phyloP scores from a whole-genome alignment of 768 basidiomycete species.

The Neoboletus brunneissimus region DNA sequence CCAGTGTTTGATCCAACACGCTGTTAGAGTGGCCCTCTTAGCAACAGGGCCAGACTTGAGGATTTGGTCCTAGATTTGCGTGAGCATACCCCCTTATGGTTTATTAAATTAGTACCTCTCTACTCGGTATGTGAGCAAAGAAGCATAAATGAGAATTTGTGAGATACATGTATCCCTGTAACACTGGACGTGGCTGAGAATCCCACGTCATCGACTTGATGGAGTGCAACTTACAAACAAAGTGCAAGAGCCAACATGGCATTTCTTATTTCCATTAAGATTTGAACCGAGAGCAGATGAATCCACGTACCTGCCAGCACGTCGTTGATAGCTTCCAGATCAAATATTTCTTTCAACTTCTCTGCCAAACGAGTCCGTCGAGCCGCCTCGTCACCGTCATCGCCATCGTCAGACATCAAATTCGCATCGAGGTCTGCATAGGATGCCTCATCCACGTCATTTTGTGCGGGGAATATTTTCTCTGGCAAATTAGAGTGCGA shows the following conservation, averaged over 20 bases:
- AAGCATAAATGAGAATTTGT: constrained; percentile 94
- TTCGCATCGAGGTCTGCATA: constrained; percentile 36
- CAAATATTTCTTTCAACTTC: constrained; percentile 88
- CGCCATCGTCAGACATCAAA: constrained; percentile 43
- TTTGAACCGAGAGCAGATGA: neutral
- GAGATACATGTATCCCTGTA: constrained; percentile 97
- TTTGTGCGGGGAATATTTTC: constrained; percentile 8
- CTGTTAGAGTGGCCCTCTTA: constrained; percentile 86
- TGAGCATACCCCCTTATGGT: constrained; percentile 7
- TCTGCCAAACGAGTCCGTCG: constrained; percentile 75
- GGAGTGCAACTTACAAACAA: constrained; percentile 63
- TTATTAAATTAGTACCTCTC: constrained; percentile 57
- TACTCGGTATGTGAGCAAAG: constrained; percentile 89
- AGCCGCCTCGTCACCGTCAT: constrained; percentile 59
- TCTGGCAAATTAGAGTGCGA: constrained; percentile 17
- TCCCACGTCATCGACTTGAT: neutral
- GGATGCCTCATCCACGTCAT: constrained; percentile 30
- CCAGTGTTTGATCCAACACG: constrained; percentile 94
- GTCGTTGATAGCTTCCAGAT: constrained; percentile 74
- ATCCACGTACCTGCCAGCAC: constrained; percentile 69
- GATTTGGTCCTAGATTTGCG: constrained; percentile 68
- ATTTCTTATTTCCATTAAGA: constrained; percentile 55
- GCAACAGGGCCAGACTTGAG: constrained; percentile 88
- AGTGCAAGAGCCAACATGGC: constrained; percentile 90
- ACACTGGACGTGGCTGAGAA: constrained; percentile 46